Evolutionary conservation across 108 stramenopile species (phyloP).

Genomic region (Fistulifera pelliculosa): DNA sequence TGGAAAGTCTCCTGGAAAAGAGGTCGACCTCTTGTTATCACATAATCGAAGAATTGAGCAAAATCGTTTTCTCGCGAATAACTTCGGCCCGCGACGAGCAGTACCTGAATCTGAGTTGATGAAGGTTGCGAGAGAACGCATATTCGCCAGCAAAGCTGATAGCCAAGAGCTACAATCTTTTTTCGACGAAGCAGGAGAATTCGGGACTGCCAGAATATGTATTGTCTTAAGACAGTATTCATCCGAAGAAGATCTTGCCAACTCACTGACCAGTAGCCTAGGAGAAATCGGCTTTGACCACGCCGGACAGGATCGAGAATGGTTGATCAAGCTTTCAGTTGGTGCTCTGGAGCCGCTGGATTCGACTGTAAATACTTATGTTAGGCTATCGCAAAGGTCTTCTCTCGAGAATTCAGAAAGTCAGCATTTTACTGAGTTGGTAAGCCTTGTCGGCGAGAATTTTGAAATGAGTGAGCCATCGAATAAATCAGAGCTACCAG

Average conservation of each 20-base stretch:
- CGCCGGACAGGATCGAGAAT: conserved; percentile 37
- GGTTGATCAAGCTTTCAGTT: conserved; percentile 14
- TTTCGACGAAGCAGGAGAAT: conserved; percentile 36
- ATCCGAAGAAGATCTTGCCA: conserved; percentile 61
- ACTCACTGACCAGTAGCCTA: conserved; percentile 44
- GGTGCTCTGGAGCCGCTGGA: not conserved
- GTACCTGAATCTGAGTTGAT: no score
- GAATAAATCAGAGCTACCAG: no score
- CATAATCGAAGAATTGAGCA: conserved; percentile 29
- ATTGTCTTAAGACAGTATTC: conserved; percentile 62
- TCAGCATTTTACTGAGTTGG: conserved; percentile 40
- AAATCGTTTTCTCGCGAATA: conserved; percentile 53
- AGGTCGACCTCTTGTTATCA: not conserved
- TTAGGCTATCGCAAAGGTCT: conserved; percentile 44
- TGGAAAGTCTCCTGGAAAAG: not conserved
- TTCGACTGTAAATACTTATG: conserved; percentile 30
- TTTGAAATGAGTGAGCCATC: conserved; percentile 11
- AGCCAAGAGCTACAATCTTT: conserved; percentile 30
- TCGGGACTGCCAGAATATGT: conserved; percentile 59
- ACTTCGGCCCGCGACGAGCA: conserved; percentile 40
- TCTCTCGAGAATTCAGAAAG: conserved; percentile 35
- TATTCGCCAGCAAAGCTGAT: no score
- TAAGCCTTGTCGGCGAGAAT: conserved; percentile 51
- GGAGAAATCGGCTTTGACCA: conserved; percentile 49
- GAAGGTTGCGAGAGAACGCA: no score